Evolutionary conservation across 257 asterid genomes (phyloP).

Genomic region (Cordia subcordata): DNA sequence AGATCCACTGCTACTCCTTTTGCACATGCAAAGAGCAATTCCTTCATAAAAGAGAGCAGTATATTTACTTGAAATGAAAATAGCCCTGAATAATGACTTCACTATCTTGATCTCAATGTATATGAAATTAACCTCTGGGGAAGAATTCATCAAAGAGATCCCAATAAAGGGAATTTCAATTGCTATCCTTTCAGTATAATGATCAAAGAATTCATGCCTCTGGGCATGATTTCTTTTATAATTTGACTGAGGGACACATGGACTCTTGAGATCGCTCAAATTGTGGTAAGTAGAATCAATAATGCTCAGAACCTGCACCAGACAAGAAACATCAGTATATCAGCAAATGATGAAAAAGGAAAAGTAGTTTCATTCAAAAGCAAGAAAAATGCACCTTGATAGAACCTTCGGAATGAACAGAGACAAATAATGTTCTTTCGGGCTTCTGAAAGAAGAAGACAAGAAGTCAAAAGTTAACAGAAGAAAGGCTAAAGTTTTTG

Average conservation of each 20-base stretch:
- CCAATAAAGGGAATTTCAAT: conserved; percentile 82
- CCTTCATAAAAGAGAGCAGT: conserved; percentile 29
- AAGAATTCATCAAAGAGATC: conserved; percentile 78
- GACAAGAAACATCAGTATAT: conserved; percentile 16
- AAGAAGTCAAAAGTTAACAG: neutral
- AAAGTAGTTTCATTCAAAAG: conserved; percentile 10
- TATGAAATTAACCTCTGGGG: conserved; percentile 60
- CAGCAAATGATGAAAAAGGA: conserved; percentile 12
- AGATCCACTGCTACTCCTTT: conserved; percentile 56
- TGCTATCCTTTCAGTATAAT: conserved; percentile 60
- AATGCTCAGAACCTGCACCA: conserved; percentile 77
- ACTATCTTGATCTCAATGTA: neutral
- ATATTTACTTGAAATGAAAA: neutral
- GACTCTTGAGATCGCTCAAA: conserved; percentile 59
- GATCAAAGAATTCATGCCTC: conserved; percentile 40
- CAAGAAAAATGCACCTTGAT: conserved; percentile 52
- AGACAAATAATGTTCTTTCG: conserved; percentile 69
- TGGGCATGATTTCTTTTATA: conserved; percentile 45
- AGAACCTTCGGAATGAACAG: conserved; percentile 97
- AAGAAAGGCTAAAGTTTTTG: neutral
- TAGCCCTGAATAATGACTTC: neutral
- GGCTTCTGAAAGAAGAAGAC: conserved; percentile 59
- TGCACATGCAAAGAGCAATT: conserved; percentile 83
- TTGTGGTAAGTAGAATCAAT: conserved; percentile 82
- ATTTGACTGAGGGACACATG: conserved; percentile 43